Percentiles rank a stretch among this genome's conserved stretches.
Conservation (phyloP, 1,284 basidiomycete genomes). For the Cutaneotrichosporon arboriforme region DNA sequence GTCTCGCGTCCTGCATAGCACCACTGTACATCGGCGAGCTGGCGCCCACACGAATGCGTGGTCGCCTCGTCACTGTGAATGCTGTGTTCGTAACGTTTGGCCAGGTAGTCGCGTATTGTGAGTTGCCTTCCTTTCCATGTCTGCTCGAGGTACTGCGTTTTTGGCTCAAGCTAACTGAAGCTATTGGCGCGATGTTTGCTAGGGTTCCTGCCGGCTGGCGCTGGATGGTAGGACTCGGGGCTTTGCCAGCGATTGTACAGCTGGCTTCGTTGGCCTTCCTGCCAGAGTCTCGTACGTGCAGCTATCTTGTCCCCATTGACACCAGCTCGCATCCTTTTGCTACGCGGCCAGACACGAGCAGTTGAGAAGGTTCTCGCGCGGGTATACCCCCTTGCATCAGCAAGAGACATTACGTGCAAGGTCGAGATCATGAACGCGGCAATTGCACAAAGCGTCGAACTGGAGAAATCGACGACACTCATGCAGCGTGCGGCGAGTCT, state of each 20-base stretch:
- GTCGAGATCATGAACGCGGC: slow-evolving; percentile 56
- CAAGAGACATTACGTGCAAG: slow-evolving; percentile 63
- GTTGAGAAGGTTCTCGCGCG: slow-evolving; percentile 57
- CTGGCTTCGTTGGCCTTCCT: slow-evolving; percentile 59
- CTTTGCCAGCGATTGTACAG: slow-evolving; percentile 63
- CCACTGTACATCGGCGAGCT: slow-evolving; percentile 80
- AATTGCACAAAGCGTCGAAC: slow-evolving; percentile 55
- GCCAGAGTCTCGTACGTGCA: slow-evolving; percentile 66
- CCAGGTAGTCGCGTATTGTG: slow-evolving; percentile 68
- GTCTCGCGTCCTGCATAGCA: slow-evolving; percentile 68
- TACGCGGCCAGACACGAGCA: slow-evolving; percentile 53
- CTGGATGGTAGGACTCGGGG: slow-evolving; percentile 74
- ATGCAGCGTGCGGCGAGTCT: slow-evolving; percentile 57
- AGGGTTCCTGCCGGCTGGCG: slow-evolving; percentile 64
- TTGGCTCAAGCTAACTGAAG: slow-evolving; percentile 23
- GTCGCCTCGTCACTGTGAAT: slow-evolving; percentile 61
- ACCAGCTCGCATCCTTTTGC: slow-evolving; percentile 64
- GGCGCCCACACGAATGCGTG: slow-evolving; percentile 66
- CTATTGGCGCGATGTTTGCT: slow-evolving; percentile 65
- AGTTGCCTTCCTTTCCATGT: slow-evolving; percentile 3
- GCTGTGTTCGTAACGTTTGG: slow-evolving; percentile 52
- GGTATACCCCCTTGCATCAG: slow-evolving; percentile 62
- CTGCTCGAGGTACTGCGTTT: too few species aligned
- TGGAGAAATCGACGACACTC: slow-evolving; percentile 60
- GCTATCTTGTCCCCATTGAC: slow-evolving; percentile 7